phyloP scores from a whole-genome alignment of 208 protist genomes.

The Trypanosomatidae sp. region DNA sequence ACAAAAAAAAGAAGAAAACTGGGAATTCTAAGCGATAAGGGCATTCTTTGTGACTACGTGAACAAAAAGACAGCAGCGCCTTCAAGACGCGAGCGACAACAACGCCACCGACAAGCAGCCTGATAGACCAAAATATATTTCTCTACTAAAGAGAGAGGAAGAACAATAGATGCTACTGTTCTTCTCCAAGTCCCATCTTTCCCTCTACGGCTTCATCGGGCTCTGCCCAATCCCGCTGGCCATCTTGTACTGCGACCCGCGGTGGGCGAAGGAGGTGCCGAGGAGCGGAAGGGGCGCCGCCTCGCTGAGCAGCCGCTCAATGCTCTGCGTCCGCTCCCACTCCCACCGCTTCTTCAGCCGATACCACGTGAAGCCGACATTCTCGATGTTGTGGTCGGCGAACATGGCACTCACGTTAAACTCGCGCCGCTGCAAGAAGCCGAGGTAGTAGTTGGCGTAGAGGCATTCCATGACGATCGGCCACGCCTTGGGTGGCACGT shows the following conservation, averaged over 20 bases:
- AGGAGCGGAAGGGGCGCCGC: conserved; percentile 70
- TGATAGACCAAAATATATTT: too few relatives aligned
- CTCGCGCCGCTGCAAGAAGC: conserved; percentile 78
- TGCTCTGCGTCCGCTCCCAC: conserved; percentile 75
- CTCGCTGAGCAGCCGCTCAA: conserved; percentile 69
- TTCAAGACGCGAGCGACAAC: too few relatives aligned
- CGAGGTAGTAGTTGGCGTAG: conserved; percentile 89
- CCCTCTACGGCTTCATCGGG: not conserved
- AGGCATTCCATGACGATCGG: conserved; percentile 86
- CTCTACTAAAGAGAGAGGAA: too few relatives aligned
- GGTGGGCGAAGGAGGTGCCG: conserved; percentile 44
- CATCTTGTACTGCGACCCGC: conserved; percentile 74
- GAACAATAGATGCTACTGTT: too few relatives aligned
- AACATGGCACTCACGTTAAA: conserved; percentile 91
- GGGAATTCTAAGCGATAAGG: too few relatives aligned
- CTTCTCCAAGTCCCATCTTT: not conserved
- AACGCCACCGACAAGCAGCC: too few relatives aligned
- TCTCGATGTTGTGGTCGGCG: conserved; percentile 88
- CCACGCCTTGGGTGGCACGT: conserved; percentile 71
- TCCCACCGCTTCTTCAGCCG: conserved; percentile 84
- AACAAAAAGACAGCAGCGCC: too few relatives aligned
- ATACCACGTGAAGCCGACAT: conserved; percentile 80
- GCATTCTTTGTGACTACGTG: too few relatives aligned
- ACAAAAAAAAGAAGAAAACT: too few relatives aligned
- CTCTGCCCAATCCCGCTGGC: conserved; percentile 20